Evolutionary conservation across 1,139 yeast species (phyloP), one percentile per base, ranked within the genome.

Genomic region (Pneumocystis canis): DNA sequence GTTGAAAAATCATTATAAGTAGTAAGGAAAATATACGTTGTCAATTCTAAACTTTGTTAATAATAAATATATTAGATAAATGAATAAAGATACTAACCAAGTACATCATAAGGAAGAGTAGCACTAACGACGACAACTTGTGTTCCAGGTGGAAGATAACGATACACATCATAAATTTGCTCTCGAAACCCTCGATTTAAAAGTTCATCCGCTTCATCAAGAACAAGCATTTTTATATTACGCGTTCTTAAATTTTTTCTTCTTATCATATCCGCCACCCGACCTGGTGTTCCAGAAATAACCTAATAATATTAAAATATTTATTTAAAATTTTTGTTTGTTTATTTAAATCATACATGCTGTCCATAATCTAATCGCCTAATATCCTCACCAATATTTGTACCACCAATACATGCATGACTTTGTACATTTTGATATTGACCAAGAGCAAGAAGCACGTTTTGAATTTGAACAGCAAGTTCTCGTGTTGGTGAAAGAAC

Each of bases 171-270:
- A 84, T 90, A 89, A 75, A 92, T 92, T 81, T 92, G 97, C 77
- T 88, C 95, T 81, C 87, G 88, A 86, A 92, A 92, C 72, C 98
- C 98, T 71, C 95, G 83, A 66, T 94, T 84, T 78, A 92, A 84
- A 92, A 92, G 85, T 82, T 90, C 97, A 82, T 92, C 98, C 75
- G 98, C 98, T 82, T 92, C 98, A 81, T 92, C 98, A 78, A 92
- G 83, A 76, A 92, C 87, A 80, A 92, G 87, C 97, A 92, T 90
- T 82, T 89, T 89, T 76, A 92, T 81, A 78, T 85, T 82, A 73
- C 87, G 86, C 71, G 97, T 89, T 78, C 82, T 85, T 79, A 92
- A 85, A 79, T 81, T 82, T 77, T 96, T 85, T 78, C 97, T 85
- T 78, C 88, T 89, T 76, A 92, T 92, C 95, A 92, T 90, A 78